Percentiles rank a stretch among this genome's conserved stretches.
Evolutionary conservation across 2,329 filamentous ascomycete species (phyloP).

Genomic region (Sordariomycetes sp.): DNA sequence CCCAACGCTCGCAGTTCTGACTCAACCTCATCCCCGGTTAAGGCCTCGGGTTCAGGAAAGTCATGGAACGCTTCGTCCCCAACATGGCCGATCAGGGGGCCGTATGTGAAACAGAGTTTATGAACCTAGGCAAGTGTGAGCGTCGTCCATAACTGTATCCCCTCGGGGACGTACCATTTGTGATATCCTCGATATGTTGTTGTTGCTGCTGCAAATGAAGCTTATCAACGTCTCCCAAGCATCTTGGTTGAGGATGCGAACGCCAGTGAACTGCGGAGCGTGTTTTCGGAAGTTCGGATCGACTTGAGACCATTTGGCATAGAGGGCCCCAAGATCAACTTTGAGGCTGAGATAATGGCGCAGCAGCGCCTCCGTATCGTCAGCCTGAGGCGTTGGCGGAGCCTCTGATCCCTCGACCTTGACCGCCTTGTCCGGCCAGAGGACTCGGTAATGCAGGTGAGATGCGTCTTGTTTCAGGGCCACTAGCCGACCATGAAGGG

Average conservation of each 20-base stretch:
- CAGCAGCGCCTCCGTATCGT: conserved; percentile 63
- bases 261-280: conserved; percentile 76
- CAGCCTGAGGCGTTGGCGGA: conserved; percentile 21
- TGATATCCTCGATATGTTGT: conserved; percentile 89
- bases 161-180: conserved; percentile 56
- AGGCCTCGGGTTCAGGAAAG: conserved; percentile 63
- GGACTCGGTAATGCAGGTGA: conserved; percentile 67
- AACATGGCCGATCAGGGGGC: conserved; percentile 58
- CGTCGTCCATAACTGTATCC: not conserved
- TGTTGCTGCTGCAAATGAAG: conserved; percentile 98
- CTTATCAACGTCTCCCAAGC: conserved; percentile 88
- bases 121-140: conserved; percentile 41
- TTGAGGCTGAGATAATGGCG: conserved; percentile 78
- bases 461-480: conserved; percentile 71
- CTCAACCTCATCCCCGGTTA: conserved; percentile 69
- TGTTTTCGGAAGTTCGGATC: conserved; percentile 84
- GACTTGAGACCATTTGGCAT: conserved; percentile 72
- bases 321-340: conserved; percentile 63
- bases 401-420: conserved; percentile 5
- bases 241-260: conserved; percentile 87
- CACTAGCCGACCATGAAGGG: conserved; percentile 72
- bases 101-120: conserved; percentile 81
- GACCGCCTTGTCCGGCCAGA: conserved; percentile 31
- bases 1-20: conserved; percentile 66
- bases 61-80: conserved; percentile 67